Evolutionary conservation across 805 yeast genomes (phyloP).

Genomic region (Yarrowia porcina): DNA sequence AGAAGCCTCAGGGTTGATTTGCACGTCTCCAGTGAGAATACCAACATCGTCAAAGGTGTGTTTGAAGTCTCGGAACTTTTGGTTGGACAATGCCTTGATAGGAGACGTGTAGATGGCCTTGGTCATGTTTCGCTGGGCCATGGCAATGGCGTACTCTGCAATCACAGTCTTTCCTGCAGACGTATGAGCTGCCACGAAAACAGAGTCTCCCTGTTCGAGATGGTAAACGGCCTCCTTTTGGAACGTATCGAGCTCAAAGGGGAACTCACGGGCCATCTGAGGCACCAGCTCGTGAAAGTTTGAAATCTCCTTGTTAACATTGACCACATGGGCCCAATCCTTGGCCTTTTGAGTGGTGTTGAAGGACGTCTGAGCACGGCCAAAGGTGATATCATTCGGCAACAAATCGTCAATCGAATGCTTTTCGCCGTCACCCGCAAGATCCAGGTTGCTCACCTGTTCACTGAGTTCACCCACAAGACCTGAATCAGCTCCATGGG

Average conservation of each 20-base stretch:
- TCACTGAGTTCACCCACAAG: background rate
- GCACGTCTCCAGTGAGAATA: slow-evolving; percentile 95
- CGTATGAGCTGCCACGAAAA: slow-evolving; percentile 97
- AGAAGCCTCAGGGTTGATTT: slow-evolving; percentile 92
- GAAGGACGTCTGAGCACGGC: slow-evolving; percentile 37
- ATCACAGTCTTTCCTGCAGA: slow-evolving; percentile 99
- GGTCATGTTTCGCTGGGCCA: slow-evolving; percentile 95
- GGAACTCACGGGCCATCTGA: slow-evolving; percentile 90
- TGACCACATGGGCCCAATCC: slow-evolving; percentile 95
- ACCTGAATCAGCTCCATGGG: background rate
- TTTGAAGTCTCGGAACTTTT: slow-evolving; percentile 83
- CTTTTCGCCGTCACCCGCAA: background rate
- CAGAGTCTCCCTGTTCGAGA: slow-evolving; percentile 96
- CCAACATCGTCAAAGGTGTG: slow-evolving; percentile 86
- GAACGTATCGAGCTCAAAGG: slow-evolving; percentile 89
- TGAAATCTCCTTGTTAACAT: slow-evolving; percentile 73
- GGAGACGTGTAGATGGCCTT: slow-evolving; percentile 96
- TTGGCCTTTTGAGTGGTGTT: slow-evolving; percentile 37
- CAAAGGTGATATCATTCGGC: slow-evolving; percentile 51
- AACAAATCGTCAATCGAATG: slow-evolving; percentile 45
- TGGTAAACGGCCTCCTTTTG: slow-evolving; percentile 97
- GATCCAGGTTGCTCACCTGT: background rate
- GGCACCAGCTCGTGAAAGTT: slow-evolving; percentile 89
- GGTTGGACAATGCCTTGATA: slow-evolving; percentile 84
- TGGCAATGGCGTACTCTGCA: slow-evolving; percentile 96